A percentile compares a stretch with the other conserved stretches of the same genome.
Evolutionary conservation across 768 basidiomycete genomes (phyloP).

Genomic region (Kwoniella sp.): DNA sequence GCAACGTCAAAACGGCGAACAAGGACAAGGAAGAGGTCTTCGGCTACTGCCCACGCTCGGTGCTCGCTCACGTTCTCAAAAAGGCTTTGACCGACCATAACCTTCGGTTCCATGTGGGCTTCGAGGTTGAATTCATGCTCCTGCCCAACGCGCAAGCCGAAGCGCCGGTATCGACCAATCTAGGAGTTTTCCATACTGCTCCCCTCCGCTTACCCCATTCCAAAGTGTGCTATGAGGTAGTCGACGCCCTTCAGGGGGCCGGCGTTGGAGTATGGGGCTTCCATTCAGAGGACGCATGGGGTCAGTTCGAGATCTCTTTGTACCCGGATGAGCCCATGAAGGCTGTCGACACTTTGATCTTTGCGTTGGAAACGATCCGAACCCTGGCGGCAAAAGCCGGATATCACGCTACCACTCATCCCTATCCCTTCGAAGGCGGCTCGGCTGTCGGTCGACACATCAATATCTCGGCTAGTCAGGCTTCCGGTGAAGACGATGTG

Average conservation of each 20-base stretch:
- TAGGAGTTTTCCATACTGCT: background rate
- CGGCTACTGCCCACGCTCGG: background rate
- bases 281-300: background rate
- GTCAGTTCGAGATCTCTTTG: background rate
- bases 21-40: background rate
- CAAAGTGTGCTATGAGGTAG: background rate
- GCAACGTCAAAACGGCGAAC: background rate
- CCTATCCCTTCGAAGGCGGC: background rate
- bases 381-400: background rate
- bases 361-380: background rate
- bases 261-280: background rate
- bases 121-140: background rate
- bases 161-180: background rate
- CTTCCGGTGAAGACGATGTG: background rate
- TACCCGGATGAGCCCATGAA: background rate
- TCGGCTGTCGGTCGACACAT: background rate
- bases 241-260: background rate
- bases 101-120: background rate
- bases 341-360: background rate
- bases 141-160: background rate
- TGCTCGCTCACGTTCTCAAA: background rate
- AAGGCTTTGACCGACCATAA: too few species aligned
- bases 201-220: background rate
- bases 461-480: background rate
- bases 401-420: background rate